Base-by-base conservation (phyloP, 169 alveolate species). In the Plasmodium malariae region DNA sequence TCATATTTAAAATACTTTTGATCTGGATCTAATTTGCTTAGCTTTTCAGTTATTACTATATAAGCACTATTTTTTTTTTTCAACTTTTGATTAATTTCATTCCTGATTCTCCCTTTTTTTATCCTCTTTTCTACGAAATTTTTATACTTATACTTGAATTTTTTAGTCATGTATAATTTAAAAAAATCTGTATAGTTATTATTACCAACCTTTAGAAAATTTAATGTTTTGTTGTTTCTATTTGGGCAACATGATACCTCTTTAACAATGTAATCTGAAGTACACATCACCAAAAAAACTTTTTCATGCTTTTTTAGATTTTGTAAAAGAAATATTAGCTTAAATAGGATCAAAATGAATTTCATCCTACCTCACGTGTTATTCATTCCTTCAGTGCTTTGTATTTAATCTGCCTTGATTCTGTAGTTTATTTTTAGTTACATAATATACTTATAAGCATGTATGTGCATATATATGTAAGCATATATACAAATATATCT, bases 41-140 rank as follows among this genome's bases (percentile, higher is more conserved):
- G 67, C 59, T 83, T 83, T 67, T 83, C 91, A 51, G 91, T 83
- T 83, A 83, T 83, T 24, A 67, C 70, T 30, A 83, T 83, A 60
- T 83, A 83, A 5, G 91, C 91, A 83, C 91, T 83, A 83, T 83
- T 12, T 67, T 83, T 83, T 65, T 83, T 83, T 83, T 83, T 83
- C 67, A 83, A 83, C 36, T 83, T 83, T 21, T 83, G 91, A 83
- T 83, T 67, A 67, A 83, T 83, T 67, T 83, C 85, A 65, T 83
- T 83, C 19, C 85, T 28, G 45, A 65, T 83, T 49, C 51, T 17
- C 19, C 91, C 91, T 40, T 83, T 83, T 68, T 49, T 70, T 67
- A 65, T 83, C 28, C 91, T 67, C 21, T 70, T 83, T 67, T 83
- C 91, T 59, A 83, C 32, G 0, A 85, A 37, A 40, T 83, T 83